These are phyloP conservation scores for Harringtonia lauricola DNA, from an alignment of 2,329 filamentous ascomycete genomes.

Conservation along the genomic window DNA sequence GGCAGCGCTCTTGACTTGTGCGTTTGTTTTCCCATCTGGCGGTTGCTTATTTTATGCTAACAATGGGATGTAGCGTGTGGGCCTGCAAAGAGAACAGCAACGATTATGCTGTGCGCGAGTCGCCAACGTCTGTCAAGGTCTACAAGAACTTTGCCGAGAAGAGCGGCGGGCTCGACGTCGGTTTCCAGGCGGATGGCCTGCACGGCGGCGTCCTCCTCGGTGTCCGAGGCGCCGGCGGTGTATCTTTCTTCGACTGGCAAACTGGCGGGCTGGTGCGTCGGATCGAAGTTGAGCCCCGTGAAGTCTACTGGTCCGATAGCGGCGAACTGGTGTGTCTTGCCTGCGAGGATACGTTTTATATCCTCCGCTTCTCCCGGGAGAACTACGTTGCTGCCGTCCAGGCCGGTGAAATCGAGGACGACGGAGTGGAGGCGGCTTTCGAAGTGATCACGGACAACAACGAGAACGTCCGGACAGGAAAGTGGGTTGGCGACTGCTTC, in stretches of 20 bases:
- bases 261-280: constrained; percentile 79
- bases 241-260: constrained; percentile 95
- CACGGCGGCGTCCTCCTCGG: constrained; percentile 83
- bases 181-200: constrained; percentile 87
- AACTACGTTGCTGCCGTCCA: constrained; percentile 78
- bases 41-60: background rate
- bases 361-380: constrained; percentile 83
- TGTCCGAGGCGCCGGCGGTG: constrained; percentile 87
- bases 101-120: constrained; percentile 95
- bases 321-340: constrained; percentile 88
- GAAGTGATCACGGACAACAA: constrained; percentile 94
- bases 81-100: constrained; percentile 95
- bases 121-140: constrained; percentile 85
- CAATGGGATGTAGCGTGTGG: constrained; percentile 50
- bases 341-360: constrained; percentile 92
- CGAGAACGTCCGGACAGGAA: constrained; percentile 84
- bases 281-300: constrained; percentile 67
- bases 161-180: constrained; percentile 77
- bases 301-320: constrained; percentile 94
- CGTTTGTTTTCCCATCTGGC: background rate
- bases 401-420: constrained; percentile 69
- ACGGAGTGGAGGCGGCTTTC: constrained; percentile 91
- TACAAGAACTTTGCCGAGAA: constrained; percentile 98
- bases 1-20: constrained; percentile 83
- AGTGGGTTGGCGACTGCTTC: constrained; percentile 98